These are phyloP conservation scores for Solanum hybrid DNA, from an alignment of 305 asterid species.

Conservation along the genomic window DNA sequence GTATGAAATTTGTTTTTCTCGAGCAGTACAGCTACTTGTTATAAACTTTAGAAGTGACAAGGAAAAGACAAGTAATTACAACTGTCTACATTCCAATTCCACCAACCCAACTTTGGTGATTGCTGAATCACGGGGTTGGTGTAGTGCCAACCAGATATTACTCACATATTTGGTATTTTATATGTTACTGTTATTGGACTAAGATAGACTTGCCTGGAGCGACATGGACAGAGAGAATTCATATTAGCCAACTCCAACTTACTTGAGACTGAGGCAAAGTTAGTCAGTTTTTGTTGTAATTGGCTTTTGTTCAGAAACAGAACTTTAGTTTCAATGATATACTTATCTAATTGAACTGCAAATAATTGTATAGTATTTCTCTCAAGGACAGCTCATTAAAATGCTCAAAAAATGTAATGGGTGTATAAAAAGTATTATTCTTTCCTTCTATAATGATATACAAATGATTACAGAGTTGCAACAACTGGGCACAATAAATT, in stretches of 20 bases:
- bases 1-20: neutral
- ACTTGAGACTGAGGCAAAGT: neutral
- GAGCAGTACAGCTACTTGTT: neutral
- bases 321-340: neutral
- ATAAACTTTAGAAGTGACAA: neutral
- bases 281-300: neutral
- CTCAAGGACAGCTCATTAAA: neutral
- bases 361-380: neutral
- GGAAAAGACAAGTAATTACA: neutral
- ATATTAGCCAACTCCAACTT: neutral
- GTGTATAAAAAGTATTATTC: neutral
- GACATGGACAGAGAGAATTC: neutral
- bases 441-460: conserved; percentile 6
- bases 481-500: neutral
- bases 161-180: neutral
- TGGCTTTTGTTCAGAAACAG: neutral
- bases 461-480: conserved; percentile 4
- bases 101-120: neutral
- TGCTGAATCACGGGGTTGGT: neutral
- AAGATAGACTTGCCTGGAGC: neutral
- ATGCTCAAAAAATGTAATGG: neutral
- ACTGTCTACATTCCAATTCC: neutral
- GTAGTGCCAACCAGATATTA: neutral
- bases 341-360: neutral
- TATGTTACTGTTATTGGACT: neutral